Evolutionary conservation across 768 basidiomycete species (phyloP), one percentile per base, ranked within the genome.

Genomic region (Phaeolepiota aurea): DNA sequence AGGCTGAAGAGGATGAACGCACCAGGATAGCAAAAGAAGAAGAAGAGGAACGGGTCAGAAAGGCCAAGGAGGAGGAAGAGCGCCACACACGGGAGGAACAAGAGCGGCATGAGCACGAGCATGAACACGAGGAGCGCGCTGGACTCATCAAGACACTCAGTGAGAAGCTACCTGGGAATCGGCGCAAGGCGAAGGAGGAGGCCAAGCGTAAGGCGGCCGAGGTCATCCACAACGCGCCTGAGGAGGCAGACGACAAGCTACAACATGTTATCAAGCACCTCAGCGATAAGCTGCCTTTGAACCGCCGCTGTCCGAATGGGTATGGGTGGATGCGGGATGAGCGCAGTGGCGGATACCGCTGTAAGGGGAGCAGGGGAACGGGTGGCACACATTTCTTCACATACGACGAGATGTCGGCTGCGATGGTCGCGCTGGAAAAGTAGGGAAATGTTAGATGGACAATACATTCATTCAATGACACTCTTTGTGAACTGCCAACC

Each of bases 271-370:
- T 35, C 33, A 35, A 35, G 18, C 7, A n/a, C 12, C 33, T 35
- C 33, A 35, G 9, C 33, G 33, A 35, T 15, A 19, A 35, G 33
- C 33, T 35, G 18, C 33, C 33, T 7, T 9, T 7, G 18, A 35
- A 35, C 16, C 7, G 16, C 7, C 33, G 33, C 7, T 35, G 33
- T 16, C 33, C 12, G 18, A 35, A 35, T 19, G 33, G 33, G 33
- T 35, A 35, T 19, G 33, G 18, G 18, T 35, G 33, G 33, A 35
- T 35, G 33, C 33, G 33, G 9, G 33, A 35, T 35, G 33, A 35
- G 9, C 33, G 18, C 7, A 7, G 15, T 35, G 33, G 33, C 16
- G 33, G 33, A 19, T 35, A 35, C 15, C 12, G 33, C 12, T 35
- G 33, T 15, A 35, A 35, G 33, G 33, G 33, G 7, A 35, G 33